Percentiles rank a stretch among this genome's conserved stretches.
Conservation (phyloP, 2,329 filamentous ascomycete genomes). For the Onygenales sp. region DNA sequence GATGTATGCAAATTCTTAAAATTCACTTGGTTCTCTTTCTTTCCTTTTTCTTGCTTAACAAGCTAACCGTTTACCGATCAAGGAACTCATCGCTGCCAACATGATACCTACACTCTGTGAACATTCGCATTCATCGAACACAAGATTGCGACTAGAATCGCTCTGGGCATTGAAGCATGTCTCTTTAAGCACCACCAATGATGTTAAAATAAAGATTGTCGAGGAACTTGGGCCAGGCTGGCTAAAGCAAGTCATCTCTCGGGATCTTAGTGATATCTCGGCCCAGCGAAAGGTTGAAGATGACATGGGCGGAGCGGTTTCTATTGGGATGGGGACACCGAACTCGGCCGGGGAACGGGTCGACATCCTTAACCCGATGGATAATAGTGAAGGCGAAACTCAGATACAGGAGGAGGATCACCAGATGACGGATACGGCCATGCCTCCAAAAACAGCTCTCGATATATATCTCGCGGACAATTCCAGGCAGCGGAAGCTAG, state of each 20-base stretch:
- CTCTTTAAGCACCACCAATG: slow-evolving; percentile 60
- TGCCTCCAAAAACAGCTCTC: slow-evolving; percentile 31
- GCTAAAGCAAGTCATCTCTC: slow-evolving; percentile 69
- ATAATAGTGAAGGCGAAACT: slow-evolving; percentile 7
- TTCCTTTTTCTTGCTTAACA: not conserved
- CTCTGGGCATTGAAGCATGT: slow-evolving; percentile 93
- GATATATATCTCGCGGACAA: slow-evolving; percentile 30
- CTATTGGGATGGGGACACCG: slow-evolving; percentile 44
- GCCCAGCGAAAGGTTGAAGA: slow-evolving; percentile 22
- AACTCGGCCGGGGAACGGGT: slow-evolving; percentile 54
- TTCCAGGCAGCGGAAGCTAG: slow-evolving; percentile 29
- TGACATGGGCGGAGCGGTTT: slow-evolving; percentile 19
- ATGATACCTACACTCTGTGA: slow-evolving; percentile 70
- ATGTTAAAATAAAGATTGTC: slow-evolving; percentile 67
- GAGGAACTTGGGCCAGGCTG: slow-evolving; percentile 69
- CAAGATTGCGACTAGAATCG: slow-evolving; percentile 72
- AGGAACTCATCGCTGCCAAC: slow-evolving; percentile 65
- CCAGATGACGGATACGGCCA: slow-evolving; percentile 27
- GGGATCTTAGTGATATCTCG: slow-evolving; percentile 33
- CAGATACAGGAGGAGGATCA: slow-evolving; percentile 19
- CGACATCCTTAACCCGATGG: slow-evolving; percentile 47
- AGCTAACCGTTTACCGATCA: not conserved
- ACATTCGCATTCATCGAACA: slow-evolving; percentile 71
- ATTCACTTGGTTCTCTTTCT: not conserved
- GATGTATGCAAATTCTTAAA: slow-evolving; percentile 49